Evolutionary conservation across 2,329 filamentous ascomycete species (phyloP).

Genomic region (Aspergillus caelatus): DNA sequence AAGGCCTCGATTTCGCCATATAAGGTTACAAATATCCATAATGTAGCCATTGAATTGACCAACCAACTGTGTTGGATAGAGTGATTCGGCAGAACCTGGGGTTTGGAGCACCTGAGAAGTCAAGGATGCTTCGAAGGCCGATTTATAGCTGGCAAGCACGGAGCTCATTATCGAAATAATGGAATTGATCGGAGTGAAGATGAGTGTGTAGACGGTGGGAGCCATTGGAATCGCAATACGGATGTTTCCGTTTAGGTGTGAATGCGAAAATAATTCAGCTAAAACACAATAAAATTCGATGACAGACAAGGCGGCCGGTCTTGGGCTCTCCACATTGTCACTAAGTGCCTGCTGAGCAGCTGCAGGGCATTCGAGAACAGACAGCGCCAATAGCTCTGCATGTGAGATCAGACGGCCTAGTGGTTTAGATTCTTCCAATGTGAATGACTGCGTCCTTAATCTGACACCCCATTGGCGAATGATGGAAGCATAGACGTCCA

Average conservation of each 20-base stretch:
- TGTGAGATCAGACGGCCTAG: constrained; percentile 52
- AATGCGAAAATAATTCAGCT: constrained; percentile 59
- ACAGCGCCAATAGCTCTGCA: constrained; percentile 59
- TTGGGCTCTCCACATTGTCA: constrained; percentile 16
- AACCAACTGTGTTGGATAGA: constrained; percentile 63
- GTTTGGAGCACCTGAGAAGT: constrained; percentile 40
- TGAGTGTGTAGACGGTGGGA: constrained; percentile 69
- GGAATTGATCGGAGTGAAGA: constrained; percentile 66
- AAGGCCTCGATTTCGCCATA: constrained; percentile 78
- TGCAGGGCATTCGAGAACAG: constrained; percentile 59
- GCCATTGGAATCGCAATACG: constrained; percentile 70
- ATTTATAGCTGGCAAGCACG: constrained; percentile 73
- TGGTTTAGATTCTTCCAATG: constrained; percentile 31
- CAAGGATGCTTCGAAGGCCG: constrained; percentile 68
- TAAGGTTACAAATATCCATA: constrained; percentile 82
- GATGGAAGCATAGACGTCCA: constrained; percentile 69
- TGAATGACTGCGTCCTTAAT: constrained; percentile 32
- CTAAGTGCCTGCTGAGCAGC: constrained; percentile 23
- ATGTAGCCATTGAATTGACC: constrained; percentile 79
- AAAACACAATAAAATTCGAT: constrained; percentile 72
- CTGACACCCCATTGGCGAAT: constrained; percentile 58
- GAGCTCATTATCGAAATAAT: constrained; percentile 70
- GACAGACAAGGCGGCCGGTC: constrained; percentile 52
- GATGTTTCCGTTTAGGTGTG: constrained; percentile 55
- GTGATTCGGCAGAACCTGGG: constrained; percentile 33